Conservation (phyloP, 306 rosid genomes). For the Datisca glomerata region DNA sequence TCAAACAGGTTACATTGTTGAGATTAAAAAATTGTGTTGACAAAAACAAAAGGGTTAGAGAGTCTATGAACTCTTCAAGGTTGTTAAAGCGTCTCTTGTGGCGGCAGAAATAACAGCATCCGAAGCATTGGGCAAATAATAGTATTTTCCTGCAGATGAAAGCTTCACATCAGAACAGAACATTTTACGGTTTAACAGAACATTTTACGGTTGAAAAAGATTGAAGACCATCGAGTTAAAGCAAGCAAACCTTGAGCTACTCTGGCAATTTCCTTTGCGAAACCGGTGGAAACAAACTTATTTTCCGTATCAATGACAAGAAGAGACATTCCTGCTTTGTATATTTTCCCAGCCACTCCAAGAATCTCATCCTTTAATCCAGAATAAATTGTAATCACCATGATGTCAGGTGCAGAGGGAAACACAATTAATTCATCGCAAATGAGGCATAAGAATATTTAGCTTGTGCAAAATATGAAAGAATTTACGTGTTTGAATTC, state of each 20-base stretch:
- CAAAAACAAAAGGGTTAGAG: background rate
- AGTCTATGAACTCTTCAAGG: slow-evolving; percentile 58
- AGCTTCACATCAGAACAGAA: slow-evolving; percentile 8
- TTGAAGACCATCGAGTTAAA: slow-evolving; percentile 12
- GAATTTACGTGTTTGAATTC: too few relatives aligned
- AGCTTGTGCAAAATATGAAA: too few relatives aligned
- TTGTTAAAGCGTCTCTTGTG: slow-evolving; percentile 77
- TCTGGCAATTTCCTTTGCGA: slow-evolving; percentile 96
- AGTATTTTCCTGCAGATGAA: slow-evolving; percentile 68
- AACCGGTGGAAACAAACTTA: slow-evolving; percentile 93
- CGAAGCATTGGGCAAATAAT: slow-evolving; percentile 94
- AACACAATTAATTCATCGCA: too few relatives aligned
- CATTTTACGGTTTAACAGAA: too few relatives aligned
- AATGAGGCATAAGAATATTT: too few relatives aligned
- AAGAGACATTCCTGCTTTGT: slow-evolving; percentile 93
- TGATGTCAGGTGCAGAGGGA: too few relatives aligned
- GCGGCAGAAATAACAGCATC: slow-evolving; percentile 82
- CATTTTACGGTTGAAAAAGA: too few relatives aligned
- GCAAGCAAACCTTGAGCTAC: slow-evolving; percentile 80
- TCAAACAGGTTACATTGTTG: too few relatives aligned
- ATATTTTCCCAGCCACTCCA: slow-evolving; percentile 92
- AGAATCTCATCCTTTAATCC: slow-evolving; percentile 83
- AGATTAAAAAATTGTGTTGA: slow-evolving; percentile 1
- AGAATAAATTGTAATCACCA: too few relatives aligned
- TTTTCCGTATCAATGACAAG: slow-evolving; percentile 96